These are phyloP conservation scores for Stagonosporopsis cucurbitacearum DNA, from an alignment of 2,329 filamentous ascomycete genomes.

Conservation along the genomic window DNA sequence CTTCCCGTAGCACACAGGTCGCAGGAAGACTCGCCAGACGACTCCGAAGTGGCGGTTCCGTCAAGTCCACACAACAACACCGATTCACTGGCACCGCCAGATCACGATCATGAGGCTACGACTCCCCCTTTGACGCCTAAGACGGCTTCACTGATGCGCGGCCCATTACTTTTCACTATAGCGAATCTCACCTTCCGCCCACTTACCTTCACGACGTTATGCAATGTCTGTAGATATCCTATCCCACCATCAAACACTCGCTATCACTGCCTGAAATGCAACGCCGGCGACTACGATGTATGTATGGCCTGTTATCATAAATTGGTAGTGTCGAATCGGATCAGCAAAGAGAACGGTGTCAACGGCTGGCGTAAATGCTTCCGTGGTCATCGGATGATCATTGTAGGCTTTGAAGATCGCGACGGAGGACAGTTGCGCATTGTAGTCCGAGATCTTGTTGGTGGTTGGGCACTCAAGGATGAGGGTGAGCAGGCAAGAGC, in stretches of 20 bases:
- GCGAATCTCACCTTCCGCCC: constrained; percentile 63
- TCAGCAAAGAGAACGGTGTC: constrained; percentile 77
- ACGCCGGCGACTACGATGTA: constrained; percentile 84
- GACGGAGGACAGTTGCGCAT: constrained; percentile 71
- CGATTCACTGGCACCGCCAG: constrained; percentile 28
- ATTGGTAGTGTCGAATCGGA: constrained; percentile 67
- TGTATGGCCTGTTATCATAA: constrained; percentile 79
- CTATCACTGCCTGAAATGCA: constrained; percentile 82
- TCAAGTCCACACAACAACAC: constrained; percentile 29
- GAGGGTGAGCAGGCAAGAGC: constrained; percentile 53
- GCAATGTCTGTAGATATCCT: constrained; percentile 76
- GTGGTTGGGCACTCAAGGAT: constrained; percentile 72
- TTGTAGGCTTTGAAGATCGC: constrained; percentile 76
- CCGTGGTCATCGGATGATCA: constrained; percentile 81
- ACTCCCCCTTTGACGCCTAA: constrained; percentile 52
- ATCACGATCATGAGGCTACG: constrained; percentile 36
- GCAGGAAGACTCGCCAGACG: constrained; percentile 14
- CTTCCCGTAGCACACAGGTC: constrained; percentile 73
- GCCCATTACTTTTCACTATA: constrained; percentile 42
- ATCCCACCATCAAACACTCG: constrained; percentile 74
- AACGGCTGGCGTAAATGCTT: constrained; percentile 85
- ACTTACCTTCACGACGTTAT: constrained; percentile 75
- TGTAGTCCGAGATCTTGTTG: constrained; percentile 75
- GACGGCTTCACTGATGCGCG: constrained; percentile 51
- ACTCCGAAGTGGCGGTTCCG: constrained; percentile 16